phyloP scores from a whole-genome alignment of 495 filamentous ascomycete genomes.

The Trypethelium eluteriae region DNA sequence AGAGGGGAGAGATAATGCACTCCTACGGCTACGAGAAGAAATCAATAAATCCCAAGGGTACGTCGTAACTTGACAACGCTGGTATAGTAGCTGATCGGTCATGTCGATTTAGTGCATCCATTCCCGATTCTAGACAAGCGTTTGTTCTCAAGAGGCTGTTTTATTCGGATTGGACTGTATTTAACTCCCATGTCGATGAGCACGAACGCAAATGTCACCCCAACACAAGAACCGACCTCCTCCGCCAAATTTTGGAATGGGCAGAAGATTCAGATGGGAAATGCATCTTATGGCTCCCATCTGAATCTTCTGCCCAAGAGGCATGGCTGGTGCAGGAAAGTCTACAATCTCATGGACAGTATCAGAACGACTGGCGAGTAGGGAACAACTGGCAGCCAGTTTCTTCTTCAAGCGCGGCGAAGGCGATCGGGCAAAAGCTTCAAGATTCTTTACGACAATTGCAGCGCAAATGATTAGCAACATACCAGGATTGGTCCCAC shows the following conservation, averaged over 20 bases:
- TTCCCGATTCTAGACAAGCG: not conserved
- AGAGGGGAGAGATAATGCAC: not conserved
- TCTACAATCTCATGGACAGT: conserved; percentile 30
- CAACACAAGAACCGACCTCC: conserved; percentile 25
- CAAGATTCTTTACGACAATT: conserved; percentile 24
- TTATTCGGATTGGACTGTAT: conserved; percentile 6
- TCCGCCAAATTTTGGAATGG: conserved; percentile 25
- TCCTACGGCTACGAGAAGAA: not conserved
- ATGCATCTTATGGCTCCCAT: conserved; percentile 37
- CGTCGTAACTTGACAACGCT: not conserved
- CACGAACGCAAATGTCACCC: conserved; percentile 23
- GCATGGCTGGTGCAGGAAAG: conserved; percentile 28
- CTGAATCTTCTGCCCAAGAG: too few species aligned
- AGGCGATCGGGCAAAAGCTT: conserved; percentile 20
- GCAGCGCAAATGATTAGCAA: conserved; percentile 19
- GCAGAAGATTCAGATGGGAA: conserved; percentile 15
- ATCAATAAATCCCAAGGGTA: not conserved
- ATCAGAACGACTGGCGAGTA: conserved; percentile 10
- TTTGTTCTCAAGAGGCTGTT: not conserved
- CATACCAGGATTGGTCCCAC: conserved; percentile 9
- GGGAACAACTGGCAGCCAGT: conserved; percentile 22
- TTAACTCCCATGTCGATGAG: conserved; percentile 23
- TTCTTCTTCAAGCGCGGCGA: conserved; percentile 28
- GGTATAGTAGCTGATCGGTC: not conserved
- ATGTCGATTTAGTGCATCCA: not conserved